These are phyloP conservation scores for Silene conica DNA, from an alignment of 148 eudicot species.

Conservation along the genomic window DNA sequence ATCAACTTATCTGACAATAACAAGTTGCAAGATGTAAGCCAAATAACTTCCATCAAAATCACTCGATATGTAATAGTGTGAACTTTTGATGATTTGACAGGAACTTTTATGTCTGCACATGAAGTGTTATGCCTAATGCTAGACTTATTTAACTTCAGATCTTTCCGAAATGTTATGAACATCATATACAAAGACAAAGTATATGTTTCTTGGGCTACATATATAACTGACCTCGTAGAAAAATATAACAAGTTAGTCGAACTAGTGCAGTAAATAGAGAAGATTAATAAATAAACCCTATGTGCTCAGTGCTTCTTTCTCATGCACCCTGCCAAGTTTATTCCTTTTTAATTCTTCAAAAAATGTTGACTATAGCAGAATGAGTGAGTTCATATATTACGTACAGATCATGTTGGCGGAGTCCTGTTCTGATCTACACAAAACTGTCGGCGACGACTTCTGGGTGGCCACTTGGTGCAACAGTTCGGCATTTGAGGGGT, in stretches of 20 bases:
- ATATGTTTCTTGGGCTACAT: background rate
- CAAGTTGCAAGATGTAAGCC: slow-evolving; percentile 79
- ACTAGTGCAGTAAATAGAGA: background rate
- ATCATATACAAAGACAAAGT: background rate
- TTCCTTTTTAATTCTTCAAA: background rate
- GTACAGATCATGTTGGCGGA: slow-evolving; percentile 69
- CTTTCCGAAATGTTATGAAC: background rate
- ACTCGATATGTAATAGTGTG: background rate
- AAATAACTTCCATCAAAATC: slow-evolving; percentile 1
- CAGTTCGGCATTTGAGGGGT: slow-evolving; percentile 85
- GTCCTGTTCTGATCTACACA: slow-evolving; percentile 82
- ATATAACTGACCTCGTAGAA: background rate
- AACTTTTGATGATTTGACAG: background rate
- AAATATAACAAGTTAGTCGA: background rate
- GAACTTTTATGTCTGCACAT: background rate
- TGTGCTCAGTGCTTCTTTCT: background rate
- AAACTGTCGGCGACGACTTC: slow-evolving; percentile 80
- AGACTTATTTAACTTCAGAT: background rate
- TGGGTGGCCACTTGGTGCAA: slow-evolving; percentile 93
- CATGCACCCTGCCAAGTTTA: background rate
- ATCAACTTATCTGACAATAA: slow-evolving; percentile 59
- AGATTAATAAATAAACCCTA: background rate
- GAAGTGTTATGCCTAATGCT: background rate
- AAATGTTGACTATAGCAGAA: background rate
- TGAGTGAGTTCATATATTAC: slow-evolving; percentile 5